Conservation (phyloP, 495 filamentous ascomycete species). For the Aspergillus heteromorphus region DNA sequence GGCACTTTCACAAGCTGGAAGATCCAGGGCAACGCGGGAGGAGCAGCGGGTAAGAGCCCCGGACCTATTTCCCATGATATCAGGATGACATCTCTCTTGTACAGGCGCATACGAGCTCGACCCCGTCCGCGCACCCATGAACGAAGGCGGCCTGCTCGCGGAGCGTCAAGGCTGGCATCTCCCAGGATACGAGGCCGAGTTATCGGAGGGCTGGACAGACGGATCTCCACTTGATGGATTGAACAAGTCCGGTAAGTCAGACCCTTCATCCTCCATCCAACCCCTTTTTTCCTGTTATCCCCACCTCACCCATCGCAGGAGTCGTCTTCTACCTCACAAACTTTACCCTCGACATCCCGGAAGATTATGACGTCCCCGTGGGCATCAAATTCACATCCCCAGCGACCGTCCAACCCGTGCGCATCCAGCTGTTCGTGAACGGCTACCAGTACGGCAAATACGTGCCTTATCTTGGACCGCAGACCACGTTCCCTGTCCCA, state of each 20-base stretch:
- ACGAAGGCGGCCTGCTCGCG: conserved; percentile 61
- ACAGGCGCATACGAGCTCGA: conserved; percentile 53
- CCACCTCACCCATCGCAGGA: conserved; percentile 30
- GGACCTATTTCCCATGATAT: background rate
- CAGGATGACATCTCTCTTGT: background rate
- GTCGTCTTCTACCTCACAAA: conserved; percentile 53
- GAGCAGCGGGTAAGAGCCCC: conserved; percentile 16
- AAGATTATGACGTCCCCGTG: conserved; percentile 53
- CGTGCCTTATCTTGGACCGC: conserved; percentile 45
- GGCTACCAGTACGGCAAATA: conserved; percentile 69
- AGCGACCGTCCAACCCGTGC: conserved; percentile 14
- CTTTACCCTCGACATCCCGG: conserved; percentile 49
- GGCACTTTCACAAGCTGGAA: conserved; percentile 55
- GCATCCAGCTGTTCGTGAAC: conserved; percentile 59
- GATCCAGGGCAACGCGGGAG: conserved; percentile 65
- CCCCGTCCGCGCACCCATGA: conserved; percentile 57
- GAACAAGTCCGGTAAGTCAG: background rate
- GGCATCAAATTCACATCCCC: conserved; percentile 46
- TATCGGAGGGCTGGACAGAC: background rate
- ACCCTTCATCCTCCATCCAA: background rate
- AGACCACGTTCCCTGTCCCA: conserved; percentile 44
- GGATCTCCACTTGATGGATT: conserved; percentile 43
- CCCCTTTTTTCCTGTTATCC: background rate
- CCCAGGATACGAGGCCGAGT: conserved; percentile 15
- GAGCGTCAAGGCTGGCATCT: conserved; percentile 63